These are phyloP conservation scores for Fusarium annulatum DNA, from an alignment of 2,329 filamentous ascomycete genomes.

Conservation along the genomic window DNA sequence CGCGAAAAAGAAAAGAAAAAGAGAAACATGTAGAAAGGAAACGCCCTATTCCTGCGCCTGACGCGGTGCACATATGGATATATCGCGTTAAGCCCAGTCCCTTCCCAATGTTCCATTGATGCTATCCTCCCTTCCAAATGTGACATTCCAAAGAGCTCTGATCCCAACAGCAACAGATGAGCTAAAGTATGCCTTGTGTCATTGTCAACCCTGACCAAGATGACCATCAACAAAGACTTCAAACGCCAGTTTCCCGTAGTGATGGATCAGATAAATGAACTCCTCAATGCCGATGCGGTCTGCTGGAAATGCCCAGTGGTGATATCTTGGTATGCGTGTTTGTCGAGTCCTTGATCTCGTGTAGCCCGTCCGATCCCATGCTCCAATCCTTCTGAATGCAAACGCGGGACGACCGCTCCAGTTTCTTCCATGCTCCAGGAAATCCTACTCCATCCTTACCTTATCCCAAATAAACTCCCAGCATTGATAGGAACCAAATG, in stretches of 20 bases:
- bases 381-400: conserved; percentile 37
- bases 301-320: conserved; percentile 25
- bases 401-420: conserved; percentile 38
- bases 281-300: conserved; percentile 27
- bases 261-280: conserved; percentile 26
- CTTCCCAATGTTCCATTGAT: conserved; percentile 13
- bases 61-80: conserved; percentile 3
- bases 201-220: neutral
- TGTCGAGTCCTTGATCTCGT: conserved; percentile 40
- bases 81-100: conserved; percentile 8
- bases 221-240: conserved; percentile 5
- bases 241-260: conserved; percentile 32
- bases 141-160: neutral
- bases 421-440: conserved; percentile 38
- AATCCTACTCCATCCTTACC: conserved; percentile 13
- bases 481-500: conserved; percentile 20
- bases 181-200: neutral
- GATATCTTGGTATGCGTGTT: conserved; percentile 37
- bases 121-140: conserved; percentile 18
- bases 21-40: conserved; percentile 1
- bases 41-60: conserved; percentile 7
- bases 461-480: conserved; percentile 39
- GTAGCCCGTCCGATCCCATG: conserved; percentile 38
- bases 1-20: neutral
- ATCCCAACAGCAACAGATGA: neutral